Evolutionary conservation across 139 green algal genomes (phyloP), one percentile per base, ranked within the genome.

Genomic region (Medakamo hakoo): DNA sequence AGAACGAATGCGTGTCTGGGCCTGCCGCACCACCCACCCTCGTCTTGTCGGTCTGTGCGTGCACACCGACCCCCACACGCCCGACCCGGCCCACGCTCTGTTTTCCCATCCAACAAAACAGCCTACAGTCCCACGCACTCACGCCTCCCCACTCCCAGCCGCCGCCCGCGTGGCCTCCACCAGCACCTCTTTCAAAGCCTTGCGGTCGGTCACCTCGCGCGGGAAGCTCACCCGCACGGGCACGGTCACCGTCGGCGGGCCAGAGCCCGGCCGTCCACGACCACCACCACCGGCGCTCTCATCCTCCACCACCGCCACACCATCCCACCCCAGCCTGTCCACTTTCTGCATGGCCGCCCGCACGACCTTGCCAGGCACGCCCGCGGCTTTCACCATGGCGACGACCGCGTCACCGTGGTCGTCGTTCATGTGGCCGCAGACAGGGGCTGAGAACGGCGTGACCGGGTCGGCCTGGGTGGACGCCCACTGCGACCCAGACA

Each of bases 361-460:
- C 27, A 78, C 71, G 0, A 86, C 82, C 30, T 56, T n/a, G 3
- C 27, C 0, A 27, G 2, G 19, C 4, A 30, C 68, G 29, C 90
- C 64, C 3, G 78, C 79, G 57, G 82, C 68, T 58, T 75, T 67
- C 28, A 90, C 73, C 81, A 86, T 86, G 26, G 76, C 82, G 2
- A 59, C 29, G 16, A 72, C 80, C 21, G 81, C 70, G 23, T 73
- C 70, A 1, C 66, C 58, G 64, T 79, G 74, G 66, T 73, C 72
- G 1, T 49, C 63, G 28, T 80, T 78, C 88, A 96, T 94, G 78
- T 96, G 86, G 4, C 68, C 58, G 57, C 72, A 83, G 26, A 96
- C 79, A 25, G 82, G 80, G 2, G 3, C 68, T 0, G 77, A 77
- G 66, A 91, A 95, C 20, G 68, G 52, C 16, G 78, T 72, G 20